Conservation (phyloP, 148 eudicot species). For the Chenopodium quinoa region DNA sequence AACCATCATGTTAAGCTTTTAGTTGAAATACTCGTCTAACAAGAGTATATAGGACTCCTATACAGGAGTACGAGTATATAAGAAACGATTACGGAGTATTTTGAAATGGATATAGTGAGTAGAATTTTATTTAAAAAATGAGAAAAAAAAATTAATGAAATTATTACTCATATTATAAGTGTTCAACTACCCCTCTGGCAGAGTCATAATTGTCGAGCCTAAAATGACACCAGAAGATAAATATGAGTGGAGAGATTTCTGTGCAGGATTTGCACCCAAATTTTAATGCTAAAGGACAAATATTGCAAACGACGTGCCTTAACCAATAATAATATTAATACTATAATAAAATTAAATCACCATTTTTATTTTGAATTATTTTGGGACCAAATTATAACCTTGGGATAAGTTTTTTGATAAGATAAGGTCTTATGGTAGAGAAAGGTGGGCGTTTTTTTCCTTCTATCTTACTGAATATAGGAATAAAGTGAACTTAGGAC, state of each 20-base stretch:
- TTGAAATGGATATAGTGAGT: no score
- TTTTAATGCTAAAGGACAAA: slow-evolving; percentile 32
- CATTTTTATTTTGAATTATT: not conserved
- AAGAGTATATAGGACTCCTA: no score
- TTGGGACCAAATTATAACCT: slow-evolving; percentile 28
- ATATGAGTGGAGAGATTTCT: slow-evolving; percentile 23
- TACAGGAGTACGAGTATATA: no score
- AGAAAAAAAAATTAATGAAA: not conserved
- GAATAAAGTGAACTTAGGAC: slow-evolving; percentile 28
- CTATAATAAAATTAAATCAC: not conserved
- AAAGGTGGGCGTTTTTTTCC: slow-evolving; percentile 2
- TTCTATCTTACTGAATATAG: slow-evolving; percentile 17
- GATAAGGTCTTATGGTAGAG: slow-evolving; percentile 23
- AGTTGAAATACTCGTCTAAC: no score
- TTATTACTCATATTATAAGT: not conserved
- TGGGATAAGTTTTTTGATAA: slow-evolving; percentile 30
- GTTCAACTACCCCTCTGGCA: slow-evolving; percentile 35
- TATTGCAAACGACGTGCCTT: slow-evolving; percentile 30
- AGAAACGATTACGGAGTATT: not conserved
- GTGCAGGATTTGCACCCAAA: slow-evolving; percentile 13
- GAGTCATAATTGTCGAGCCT: slow-evolving; percentile 22
- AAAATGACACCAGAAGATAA: slow-evolving; percentile 23
- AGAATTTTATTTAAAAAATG: not conserved
- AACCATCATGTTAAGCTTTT: no score
- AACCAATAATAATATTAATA: not conserved